Base-by-base conservation (phyloP, 176 grass and related monocot genomes). In the Raddia distichophylla region DNA sequence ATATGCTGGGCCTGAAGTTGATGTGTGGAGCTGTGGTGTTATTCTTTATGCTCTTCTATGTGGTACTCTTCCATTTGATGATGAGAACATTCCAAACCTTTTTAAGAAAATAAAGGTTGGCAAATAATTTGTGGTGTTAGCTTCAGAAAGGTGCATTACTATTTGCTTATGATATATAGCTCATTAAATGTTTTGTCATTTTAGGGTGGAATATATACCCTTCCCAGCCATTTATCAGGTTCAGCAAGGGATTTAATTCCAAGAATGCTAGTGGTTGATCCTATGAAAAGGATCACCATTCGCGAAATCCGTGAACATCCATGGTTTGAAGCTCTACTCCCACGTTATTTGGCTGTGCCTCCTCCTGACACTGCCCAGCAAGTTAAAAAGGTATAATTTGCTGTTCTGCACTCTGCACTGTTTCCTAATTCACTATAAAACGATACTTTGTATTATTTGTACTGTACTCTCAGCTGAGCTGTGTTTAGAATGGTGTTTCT, bases 51-150 rank as follows among this genome's bases (percentile, higher is more conserved):
- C 87, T 60, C 91, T 93, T 87, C 81, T 93, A 37, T 93, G 91
- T 85, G 91, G 91, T 47, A 93, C 87, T 43, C 82, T 93, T 74
- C 91, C 91, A 62, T 93, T 93, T 85, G 91, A 93, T 79, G 91
- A 90, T 46, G 91, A 93, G 81, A 93, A 93, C 61, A 90, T 93
- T n/a, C 91, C 91, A 0, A 93, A 93, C 59, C 84, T 93, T 60
- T 93, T 90, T 85, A 93, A 90, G 85, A 93, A 93, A 87, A 93
- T 93, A 82, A 93, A 93, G 87, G 91, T 86, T 71, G 87, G 84
- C 17, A 82, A 69, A 16, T 53, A 43, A 43, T 83, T 6, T 79
- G 51, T 8, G 49, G 6, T 51, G 14, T 46, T 55, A 46, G 20
- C 33, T 40, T 82, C 64, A 35, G 19, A 64, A 40, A 11, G 9